Percentiles rank a stretch among this genome's conserved stretches.
Conservation (phyloP, 768 basidiomycete species). For the Hericium erinaceus region DNA sequence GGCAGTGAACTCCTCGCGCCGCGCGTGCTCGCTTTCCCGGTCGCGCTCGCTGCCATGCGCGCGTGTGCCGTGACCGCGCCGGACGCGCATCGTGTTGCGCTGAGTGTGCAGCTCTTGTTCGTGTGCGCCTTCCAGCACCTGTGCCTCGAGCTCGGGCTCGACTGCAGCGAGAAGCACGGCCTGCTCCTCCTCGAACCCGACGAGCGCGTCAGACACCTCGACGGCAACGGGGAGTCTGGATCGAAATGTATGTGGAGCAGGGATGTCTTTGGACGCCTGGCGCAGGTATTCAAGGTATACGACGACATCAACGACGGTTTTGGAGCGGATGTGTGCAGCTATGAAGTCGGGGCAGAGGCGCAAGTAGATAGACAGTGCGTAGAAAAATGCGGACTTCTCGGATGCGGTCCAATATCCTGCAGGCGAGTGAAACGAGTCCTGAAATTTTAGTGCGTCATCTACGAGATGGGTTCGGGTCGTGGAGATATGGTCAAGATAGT, state of each 20-base stretch:
- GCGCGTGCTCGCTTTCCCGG: constrained; percentile 3
- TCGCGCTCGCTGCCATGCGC: constrained; percentile 4
- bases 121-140: background rate
- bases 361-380: constrained; percentile 57
- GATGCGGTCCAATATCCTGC: constrained; percentile 47
- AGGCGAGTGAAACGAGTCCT: constrained; percentile 19
- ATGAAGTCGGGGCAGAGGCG: constrained; percentile 73
- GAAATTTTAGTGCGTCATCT: constrained; percentile 1
- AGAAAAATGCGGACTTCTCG: constrained; percentile 72
- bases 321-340: constrained; percentile 54
- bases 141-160: background rate
- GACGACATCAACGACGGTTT: constrained; percentile 58
- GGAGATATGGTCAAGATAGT: constrained; percentile 6
- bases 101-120: background rate
- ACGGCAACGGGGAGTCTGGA: constrained; percentile 4
- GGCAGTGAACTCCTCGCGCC: background rate
- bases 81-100: background rate
- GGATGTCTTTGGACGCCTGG: background rate
- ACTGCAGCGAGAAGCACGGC: background rate
- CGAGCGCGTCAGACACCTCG: constrained; percentile 6
- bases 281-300: constrained; percentile 49
- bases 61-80: background rate
- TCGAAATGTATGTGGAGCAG: constrained; percentile 1
- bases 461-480: constrained; percentile 5
- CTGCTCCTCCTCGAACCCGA: constrained; percentile 4